Base-by-base conservation (phyloP, 768 basidiomycete genomes). In the Candolleomyces efflorescens region DNA sequence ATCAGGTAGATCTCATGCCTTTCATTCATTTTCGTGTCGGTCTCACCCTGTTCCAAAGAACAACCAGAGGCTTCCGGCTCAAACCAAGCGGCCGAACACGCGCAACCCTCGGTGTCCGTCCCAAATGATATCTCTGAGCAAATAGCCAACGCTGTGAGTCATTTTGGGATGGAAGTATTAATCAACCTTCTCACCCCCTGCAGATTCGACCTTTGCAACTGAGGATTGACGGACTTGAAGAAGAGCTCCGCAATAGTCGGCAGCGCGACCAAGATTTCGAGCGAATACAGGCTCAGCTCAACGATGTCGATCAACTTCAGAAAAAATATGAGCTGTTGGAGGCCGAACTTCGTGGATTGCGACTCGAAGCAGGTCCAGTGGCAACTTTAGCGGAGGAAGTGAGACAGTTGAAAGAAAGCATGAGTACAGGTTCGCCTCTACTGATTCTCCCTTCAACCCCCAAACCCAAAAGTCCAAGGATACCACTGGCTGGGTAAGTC, bases 111-210 rank as follows among this genome's bases (percentile, higher is more conserved):
- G 15, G 26, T 12, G 23, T 9, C n/a, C 15, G n/a, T 43, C 53
- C 56, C 13, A 20, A 13, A 15, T 36, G 38, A 51, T 38, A 47
- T 58, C 17, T 58, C 57, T 82, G 62, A 64, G 18, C 57, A 53
- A 37, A 58, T 58, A 27, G 39, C 83, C 20, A 70, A 78, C 55
- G 68, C 71, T 3, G 71, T 84, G 52, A 78, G 76, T 46, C 44
- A 45, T 18, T 4, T 17, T 26, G 36, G 11, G n/a, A 15, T 38
- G 27, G 13, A 20, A 32, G 48, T 20, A 15, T 7, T n/a, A 23
- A 18, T 12, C 24, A 24, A n/a, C 11, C 23, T 55, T 22, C 17
- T 72, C 36, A 84, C 63, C 64, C 83, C 20, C 70, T 73, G 36
- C 62, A 69, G 38, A 65, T 76, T 62, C 69, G 69, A 46, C 57